Base-by-base conservation (phyloP, 352 stramenopile species). In the Globisporangium ultimum region DNA sequence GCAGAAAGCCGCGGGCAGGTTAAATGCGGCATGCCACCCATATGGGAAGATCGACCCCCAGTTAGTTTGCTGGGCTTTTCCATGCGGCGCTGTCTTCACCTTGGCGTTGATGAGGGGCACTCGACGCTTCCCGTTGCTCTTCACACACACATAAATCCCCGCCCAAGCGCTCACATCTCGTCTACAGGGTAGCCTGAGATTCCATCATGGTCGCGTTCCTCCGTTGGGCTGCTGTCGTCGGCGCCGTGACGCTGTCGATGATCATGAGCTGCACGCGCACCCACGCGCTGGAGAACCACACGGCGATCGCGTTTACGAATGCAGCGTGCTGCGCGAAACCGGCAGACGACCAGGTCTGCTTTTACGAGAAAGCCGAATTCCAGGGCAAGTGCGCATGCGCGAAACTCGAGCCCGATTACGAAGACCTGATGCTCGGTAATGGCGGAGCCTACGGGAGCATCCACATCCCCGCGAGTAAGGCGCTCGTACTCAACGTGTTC, bases 401-500 rank as follows among this genome's bases (percentile, higher is more conserved):
- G 8, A 21, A 45, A 4, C 52, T 65, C 21, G 53, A 55, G 22
- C 59, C 59, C 10, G 36, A 32, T 8, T 61, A 54, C 45, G 59
- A 65, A 24, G 59, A 65, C 59, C 54, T 65, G 52, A 45, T 50
- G 21, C 46, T 65, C 12, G 59, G 59, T 34, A 65, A 65, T 24
- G 53, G 59, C 38, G 59, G 59, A 6, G 59, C 52, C 7, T 65
- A 65, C 36, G 59, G 53, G 6, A 65, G 59, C 17, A 48, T 65
- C 15, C 59, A 43, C 53, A 32, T 65, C 7, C 59, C 59, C 4
- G 9, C 45, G 22, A 40, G 54, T 18, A 17, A 34, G 45, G 42
- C 53, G 8, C 53, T 65, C 52, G 59, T 65, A n/a, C 52, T 65
- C 45, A 65, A 65, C 52, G 59, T 65, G 45, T 65, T 65, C 38